Evolutionary conservation across 1,284 basidiomycete genomes (phyloP), one percentile per base, ranked within the genome.

Genomic region (Meripilus lineatus): DNA sequence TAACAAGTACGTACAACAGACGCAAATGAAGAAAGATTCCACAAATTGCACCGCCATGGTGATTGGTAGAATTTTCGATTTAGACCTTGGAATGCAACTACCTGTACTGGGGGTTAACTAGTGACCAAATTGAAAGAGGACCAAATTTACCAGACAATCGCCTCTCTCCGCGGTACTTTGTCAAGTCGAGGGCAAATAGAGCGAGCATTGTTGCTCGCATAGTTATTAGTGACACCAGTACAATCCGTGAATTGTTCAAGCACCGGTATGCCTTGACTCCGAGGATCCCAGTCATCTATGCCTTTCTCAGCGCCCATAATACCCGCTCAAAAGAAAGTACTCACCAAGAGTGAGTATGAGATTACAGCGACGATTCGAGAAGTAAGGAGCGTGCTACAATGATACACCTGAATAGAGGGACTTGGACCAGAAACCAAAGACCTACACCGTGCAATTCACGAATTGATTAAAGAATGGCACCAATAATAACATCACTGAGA

Each of bases 231-330:
- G 68, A 51, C 8, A 65, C 52, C 15, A 75, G 64, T 32, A 84
- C 72, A 45, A 77, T 51, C 21, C 68, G 68, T n/a, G 75, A 73
- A 49, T 76, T 74, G 54, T 77, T 71, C 47, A 83, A 63, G 54
- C 80, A 83, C 50, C 74, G 74, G 53, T 83, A 85, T 4, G 77
- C 80, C 57, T 85, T 85, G 51, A 77, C 64, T 5, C 81, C 81
- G 33, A 82, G 64, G 32, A 84, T 77, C 24, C 79, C 80, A 1
- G 77, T 73, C 37, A 83, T 71, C 81, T 84, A 30, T 10, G n/a
- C n/a, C n/a, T 10, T 30, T 8, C n/a, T 10, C n/a, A 30, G 10
- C n/a, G 8, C 10, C n/a, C n/a, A 30, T 8, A 30, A 30, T 30
- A 30, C n/a, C 28, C 10, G 8, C 28, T 30, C 10, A 30, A 8